Conservation (phyloP, 176 grass and related monocot species). For the Carex parvula region DNA sequence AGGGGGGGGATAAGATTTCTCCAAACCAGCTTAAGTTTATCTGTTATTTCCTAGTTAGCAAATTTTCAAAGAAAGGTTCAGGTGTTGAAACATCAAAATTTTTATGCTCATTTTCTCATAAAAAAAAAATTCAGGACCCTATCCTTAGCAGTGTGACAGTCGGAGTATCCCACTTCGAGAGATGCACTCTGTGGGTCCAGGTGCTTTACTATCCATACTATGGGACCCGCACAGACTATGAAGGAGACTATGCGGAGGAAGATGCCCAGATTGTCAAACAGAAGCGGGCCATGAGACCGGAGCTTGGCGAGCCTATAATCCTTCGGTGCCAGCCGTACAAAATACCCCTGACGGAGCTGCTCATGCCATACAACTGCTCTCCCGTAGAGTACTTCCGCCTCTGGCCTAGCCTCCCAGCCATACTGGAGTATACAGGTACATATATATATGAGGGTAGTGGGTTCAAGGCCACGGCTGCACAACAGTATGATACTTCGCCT, state of each 20-base stretch:
- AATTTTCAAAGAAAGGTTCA: neutral
- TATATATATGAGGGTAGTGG: constrained; percentile 97
- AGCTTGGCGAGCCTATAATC: constrained; percentile 83
- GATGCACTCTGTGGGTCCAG: constrained; percentile 93
- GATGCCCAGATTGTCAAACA: constrained; percentile 79
- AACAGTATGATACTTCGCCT: constrained; percentile 90
- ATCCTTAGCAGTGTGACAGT: constrained; percentile 90
- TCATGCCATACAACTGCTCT: constrained; percentile 82
- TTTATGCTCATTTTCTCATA: neutral
- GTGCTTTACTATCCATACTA: constrained; percentile 91
- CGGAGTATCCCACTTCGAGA: constrained; percentile 99
- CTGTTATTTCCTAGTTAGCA: neutral
- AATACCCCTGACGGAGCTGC: constrained; percentile 81
- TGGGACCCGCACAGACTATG: constrained; percentile 64
- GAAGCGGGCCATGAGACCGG: constrained; percentile 51
- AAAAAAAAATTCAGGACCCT: constrained; percentile 61
- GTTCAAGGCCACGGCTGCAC: constrained; percentile 97
- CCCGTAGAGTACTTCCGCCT: constrained; percentile 91
- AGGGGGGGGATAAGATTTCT: neutral
- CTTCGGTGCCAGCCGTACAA: constrained; percentile 93
- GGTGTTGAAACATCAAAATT: neutral
- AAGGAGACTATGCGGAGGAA: constrained; percentile 96
- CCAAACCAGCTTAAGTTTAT: neutral
- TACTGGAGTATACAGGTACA: constrained; percentile 85
- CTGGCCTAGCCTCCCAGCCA: constrained; percentile 92